Percentiles rank a stretch among this genome's conserved stretches.
Conservation (phyloP, 805 yeast genomes). For the Candida gorgasii region DNA sequence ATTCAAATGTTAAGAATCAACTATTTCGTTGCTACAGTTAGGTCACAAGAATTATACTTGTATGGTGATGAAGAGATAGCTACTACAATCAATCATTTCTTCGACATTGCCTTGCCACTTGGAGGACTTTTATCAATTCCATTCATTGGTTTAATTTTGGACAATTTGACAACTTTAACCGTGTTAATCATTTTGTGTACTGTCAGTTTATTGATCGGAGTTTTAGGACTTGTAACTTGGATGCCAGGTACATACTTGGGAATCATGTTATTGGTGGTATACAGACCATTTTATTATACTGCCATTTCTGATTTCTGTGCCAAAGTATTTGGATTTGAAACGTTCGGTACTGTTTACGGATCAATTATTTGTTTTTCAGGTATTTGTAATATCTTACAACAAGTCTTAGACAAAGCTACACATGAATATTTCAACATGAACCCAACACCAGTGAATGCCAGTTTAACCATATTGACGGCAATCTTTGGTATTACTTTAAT, state of each 20-base stretch:
- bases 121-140: slow-evolving; percentile 91
- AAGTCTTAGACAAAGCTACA: slow-evolving; percentile 66
- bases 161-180: slow-evolving; percentile 64
- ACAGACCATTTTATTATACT: slow-evolving; percentile 91
- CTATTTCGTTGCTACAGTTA: slow-evolving; percentile 88
- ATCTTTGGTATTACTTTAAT: slow-evolving; percentile 51
- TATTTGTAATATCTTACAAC: slow-evolving; percentile 71
- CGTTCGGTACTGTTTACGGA: slow-evolving; percentile 92
- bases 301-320: slow-evolving; percentile 90
- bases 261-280: slow-evolving; percentile 69
- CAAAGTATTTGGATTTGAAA: slow-evolving; percentile 88
- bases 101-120: slow-evolving; percentile 82
- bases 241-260: slow-evolving; percentile 64
- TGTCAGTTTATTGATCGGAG: slow-evolving; percentile 65
- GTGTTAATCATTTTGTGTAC: slow-evolving; percentile 53
- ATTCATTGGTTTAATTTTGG: slow-evolving; percentile 77
- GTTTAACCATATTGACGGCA: slow-evolving; percentile 55
- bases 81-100: slow-evolving; percentile 62
- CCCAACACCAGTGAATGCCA: slow-evolving; percentile 74
- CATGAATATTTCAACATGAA: slow-evolving; percentile 68
- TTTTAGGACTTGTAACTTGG: slow-evolving; percentile 64
- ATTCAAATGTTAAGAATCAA: slow-evolving; percentile 90
- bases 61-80: slow-evolving; percentile 54
- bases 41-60: slow-evolving; percentile 77
- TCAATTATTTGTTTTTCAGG: slow-evolving; percentile 82